Percentiles rank a stretch among this genome's conserved stretches.
Evolutionary conservation across 2,329 filamentous ascomycete species (phyloP).

Genomic region (Cladosporium phlei): DNA sequence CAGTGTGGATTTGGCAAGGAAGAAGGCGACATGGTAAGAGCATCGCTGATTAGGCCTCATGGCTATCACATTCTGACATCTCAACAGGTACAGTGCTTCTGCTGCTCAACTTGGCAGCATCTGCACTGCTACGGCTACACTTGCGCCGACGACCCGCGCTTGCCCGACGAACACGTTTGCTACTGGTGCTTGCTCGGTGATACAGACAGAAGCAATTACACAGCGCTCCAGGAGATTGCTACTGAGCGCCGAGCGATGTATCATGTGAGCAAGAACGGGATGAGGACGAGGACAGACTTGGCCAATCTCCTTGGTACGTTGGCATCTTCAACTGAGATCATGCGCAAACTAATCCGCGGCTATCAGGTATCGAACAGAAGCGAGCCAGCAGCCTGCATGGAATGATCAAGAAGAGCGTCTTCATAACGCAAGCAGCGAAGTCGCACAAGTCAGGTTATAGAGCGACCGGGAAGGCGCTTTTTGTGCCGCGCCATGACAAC

Average conservation of each 20-base stretch:
- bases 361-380: conserved; percentile 16
- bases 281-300: conserved; percentile 19
- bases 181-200: conserved; percentile 41
- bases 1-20: conserved; percentile 39
- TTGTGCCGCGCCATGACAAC: conserved; percentile 20
- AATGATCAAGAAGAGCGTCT: conserved; percentile 20
- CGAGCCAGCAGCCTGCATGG: conserved; percentile 16
- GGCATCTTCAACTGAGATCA: conserved; percentile 13
- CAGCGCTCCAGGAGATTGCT: conserved; percentile 20
- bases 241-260: conserved; percentile 24
- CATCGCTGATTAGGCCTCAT: not conserved
- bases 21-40: conserved; percentile 40
- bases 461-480: conserved; percentile 18
- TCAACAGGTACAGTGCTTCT: conserved; percentile 39
- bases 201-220: conserved; percentile 15
- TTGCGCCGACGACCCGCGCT: conserved; percentile 32
- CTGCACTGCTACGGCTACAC: conserved; percentile 44
- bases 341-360: too few species aligned
- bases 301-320: not conserved
- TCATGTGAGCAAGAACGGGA: conserved; percentile 19
- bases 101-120: conserved; percentile 45
- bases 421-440: conserved; percentile 18
- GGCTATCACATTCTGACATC: conserved; percentile 7
- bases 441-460: conserved; percentile 19
- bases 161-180: conserved; percentile 42